Evolutionary conservation across 768 basidiomycete species (phyloP).

Genomic region (Trametes sanguinea): DNA sequence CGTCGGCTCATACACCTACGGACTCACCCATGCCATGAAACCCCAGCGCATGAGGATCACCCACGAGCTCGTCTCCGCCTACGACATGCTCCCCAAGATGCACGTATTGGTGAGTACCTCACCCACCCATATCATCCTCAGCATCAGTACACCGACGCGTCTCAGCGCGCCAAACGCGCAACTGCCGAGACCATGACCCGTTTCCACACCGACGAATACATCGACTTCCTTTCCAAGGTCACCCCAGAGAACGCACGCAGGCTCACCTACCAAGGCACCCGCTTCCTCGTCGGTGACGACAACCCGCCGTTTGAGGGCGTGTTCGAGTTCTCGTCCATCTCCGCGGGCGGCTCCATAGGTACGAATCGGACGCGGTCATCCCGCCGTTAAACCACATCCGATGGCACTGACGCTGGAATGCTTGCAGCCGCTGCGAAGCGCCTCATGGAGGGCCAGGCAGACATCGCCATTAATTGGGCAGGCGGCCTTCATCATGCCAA

Average conservation of each 20-base stretch:
- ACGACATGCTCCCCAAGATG: conserved; percentile 94
- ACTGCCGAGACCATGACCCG: conserved; percentile 64
- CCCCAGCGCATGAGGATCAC: conserved; percentile 94
- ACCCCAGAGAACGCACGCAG: conserved; percentile 90
- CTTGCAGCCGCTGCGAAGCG: conserved; percentile 73
- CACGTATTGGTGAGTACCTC: conserved; percentile 76
- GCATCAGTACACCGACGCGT: neutral
- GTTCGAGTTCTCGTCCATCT: conserved; percentile 96
- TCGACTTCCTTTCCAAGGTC: conserved; percentile 86
- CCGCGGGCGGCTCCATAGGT: conserved; percentile 94
- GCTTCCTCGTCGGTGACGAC: conserved; percentile 84
- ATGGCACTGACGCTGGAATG: conserved; percentile 26
- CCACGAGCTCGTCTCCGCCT: conserved; percentile 87
- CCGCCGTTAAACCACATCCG: too few species aligned
- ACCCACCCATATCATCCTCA: neutral
- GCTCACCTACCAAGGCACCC: conserved; percentile 77
- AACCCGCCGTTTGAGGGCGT: conserved; percentile 96
- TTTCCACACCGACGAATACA: conserved; percentile 98
- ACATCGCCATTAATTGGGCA: conserved; percentile 94
- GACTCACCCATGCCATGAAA: conserved; percentile 92
- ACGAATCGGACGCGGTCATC: neutral
- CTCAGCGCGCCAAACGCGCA: conserved; percentile 38
- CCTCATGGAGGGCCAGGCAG: conserved; percentile 75
- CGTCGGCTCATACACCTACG: conserved; percentile 78
- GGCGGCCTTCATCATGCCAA: conserved; percentile 99